Base-by-base conservation (phyloP, 805 yeast genomes). In the Candida stauntonica region DNA sequence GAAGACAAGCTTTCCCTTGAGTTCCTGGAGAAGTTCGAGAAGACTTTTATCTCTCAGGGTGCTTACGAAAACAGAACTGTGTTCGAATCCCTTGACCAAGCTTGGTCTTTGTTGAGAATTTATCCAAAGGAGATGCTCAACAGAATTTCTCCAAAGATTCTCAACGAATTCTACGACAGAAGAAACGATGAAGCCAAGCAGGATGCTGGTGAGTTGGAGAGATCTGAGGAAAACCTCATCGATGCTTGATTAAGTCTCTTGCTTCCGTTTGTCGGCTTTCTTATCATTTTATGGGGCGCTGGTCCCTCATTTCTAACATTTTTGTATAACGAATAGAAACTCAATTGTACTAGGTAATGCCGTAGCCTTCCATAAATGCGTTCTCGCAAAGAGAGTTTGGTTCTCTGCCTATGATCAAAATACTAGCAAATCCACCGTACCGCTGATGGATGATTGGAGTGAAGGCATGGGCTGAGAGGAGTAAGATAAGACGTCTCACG, bases 41-140 rank as follows among this genome's bases (percentile, higher is more conserved):
- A 86, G 75, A 84, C 91, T 38, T 94, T 94, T 58, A 87, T 93
- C 56, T 60, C 88, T 33, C 99, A 93, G 72, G 98, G 98, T 63
- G 91, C 96, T 38, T 93, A 93, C 63, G 99, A 93, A 67, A 77
- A 88, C 64, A 86, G 99, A 76, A 75, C 88, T 33, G 81, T 93
- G 52, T 86, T 88, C 58, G 99, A 93, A 70, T 83, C 95, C 41
- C 79, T 93, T 63, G 99, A 93, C 64, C 89, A 86, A 64, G 99
- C 99, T 40, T 93, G 99, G 99, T 80, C 94, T 31, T 75, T 93
- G 63, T 75, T 93, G 65, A 88, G 99, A 77, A 93, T 93, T 65
- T 93, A 93, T 73, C 99, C 99, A 61, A 93, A 89, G 79, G 98
- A 93, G 70, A 75, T 93, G 85, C 81, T 93, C 61, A 93, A 93